Conservation (phyloP, 1,139 yeast genomes). For the Yarrowia galli region DNA sequence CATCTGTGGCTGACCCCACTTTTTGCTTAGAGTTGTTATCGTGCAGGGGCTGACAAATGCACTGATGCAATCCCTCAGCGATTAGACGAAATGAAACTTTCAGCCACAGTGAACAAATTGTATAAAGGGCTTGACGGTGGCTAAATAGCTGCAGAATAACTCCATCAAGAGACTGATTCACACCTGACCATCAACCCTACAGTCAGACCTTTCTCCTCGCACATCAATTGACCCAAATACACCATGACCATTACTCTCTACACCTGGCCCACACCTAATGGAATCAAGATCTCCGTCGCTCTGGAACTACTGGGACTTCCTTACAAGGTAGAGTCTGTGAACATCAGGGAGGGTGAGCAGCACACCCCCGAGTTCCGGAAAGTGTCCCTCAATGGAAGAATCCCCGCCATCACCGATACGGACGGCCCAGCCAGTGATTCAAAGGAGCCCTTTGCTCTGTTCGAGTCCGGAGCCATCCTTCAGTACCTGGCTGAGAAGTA, state of each 20-base stretch:
- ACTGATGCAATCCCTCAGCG: neutral
- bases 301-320: constrained; percentile 59
- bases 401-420: constrained; percentile 63
- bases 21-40: constrained; percentile 5
- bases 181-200: neutral
- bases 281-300: constrained; percentile 59
- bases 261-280: constrained; percentile 63
- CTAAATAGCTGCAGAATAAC: neutral
- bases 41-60: constrained; percentile 26
- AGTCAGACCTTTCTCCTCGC: neutral
- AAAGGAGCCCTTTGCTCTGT: constrained; percentile 50
- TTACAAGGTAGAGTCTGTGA: constrained; percentile 56
- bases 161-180: neutral
- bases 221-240: neutral
- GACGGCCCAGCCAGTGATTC: constrained; percentile 49
- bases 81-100: constrained; percentile 5
- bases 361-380: constrained; percentile 63
- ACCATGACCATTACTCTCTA: constrained; percentile 52
- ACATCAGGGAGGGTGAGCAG: constrained; percentile 54
- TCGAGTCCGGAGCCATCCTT: constrained; percentile 68
- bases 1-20: constrained; percentile 22
- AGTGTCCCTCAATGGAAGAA: constrained; percentile 69
- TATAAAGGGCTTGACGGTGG: neutral
- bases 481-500: constrained; percentile 63
- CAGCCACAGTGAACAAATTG: constrained; percentile 1